Evolutionary conservation across 2,329 filamentous ascomycete species (phyloP), one percentile per base, ranked within the genome.

Genomic region (Purpureocillium lavendulum): DNA sequence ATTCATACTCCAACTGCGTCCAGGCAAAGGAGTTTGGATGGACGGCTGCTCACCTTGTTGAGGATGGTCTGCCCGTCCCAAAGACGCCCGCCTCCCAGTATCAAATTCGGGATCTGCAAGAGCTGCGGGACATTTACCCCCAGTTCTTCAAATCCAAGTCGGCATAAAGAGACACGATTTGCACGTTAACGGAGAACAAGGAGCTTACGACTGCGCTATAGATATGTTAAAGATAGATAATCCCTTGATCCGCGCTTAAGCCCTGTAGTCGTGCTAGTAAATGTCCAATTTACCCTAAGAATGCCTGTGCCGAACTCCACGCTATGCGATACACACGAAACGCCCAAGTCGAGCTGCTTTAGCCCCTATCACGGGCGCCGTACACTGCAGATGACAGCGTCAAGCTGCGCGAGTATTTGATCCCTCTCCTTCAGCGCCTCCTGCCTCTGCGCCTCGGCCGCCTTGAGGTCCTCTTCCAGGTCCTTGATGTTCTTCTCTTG

Each of bases 41-140:
- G 92, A 86, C 78, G 11, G 79, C 83, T 1, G 84, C 77, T 6
- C 92, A 97, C 61, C 72, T 96, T 16, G 79, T 97, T 6, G 92
- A 97, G 57, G 79, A 85, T 29, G 76, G 74, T 7, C 70, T 87
- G 28, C 65, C 74, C 13, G 58, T 72, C 9, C 89, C 88, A 2
- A 60, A 63, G 16, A 71, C 68, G 5, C 77, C 74, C 43, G 82
- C 83, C 4, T 82, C 82, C 30, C 76, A 85, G 51, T 78, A 84
- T 58, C 82, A 89, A 56, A 84, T 98, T 48, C 71, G 75, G 33
- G 74, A 79, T 54, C 64, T 98, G 21, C 71, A 84, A 47, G 84
- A 97, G 54, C 65, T 98, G 42, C 77, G 84, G 34, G 65, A 65
- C 1, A 61, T 84, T 10, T 97, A 90, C 49, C 88, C 92, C 0